phyloP scores from a whole-genome alignment of 176 grass and related monocot genomes.

The Dactylis glomerata region DNA sequence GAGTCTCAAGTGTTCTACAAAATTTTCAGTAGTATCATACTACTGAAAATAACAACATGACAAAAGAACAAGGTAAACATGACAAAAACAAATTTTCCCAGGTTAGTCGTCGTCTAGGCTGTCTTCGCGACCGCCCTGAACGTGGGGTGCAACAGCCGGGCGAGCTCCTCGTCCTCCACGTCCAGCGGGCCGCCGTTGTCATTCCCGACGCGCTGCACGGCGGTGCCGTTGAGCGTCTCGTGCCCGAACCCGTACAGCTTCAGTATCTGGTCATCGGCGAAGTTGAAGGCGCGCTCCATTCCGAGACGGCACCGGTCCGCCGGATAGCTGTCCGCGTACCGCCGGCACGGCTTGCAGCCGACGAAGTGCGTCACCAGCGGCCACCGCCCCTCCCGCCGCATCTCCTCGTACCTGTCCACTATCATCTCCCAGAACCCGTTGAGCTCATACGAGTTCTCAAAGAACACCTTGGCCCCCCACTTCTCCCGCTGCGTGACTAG shows the following conservation, averaged over 20 bases:
- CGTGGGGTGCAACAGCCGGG: constrained; percentile 56
- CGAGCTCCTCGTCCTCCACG: constrained; percentile 48
- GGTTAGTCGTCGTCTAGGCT: constrained; percentile 2
- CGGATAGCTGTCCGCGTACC: constrained; percentile 66
- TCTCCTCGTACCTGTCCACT: constrained; percentile 69
- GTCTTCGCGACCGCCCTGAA: constrained; percentile 38
- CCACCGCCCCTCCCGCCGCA: constrained; percentile 57
- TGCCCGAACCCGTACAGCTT: constrained; percentile 77
- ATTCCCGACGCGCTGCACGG: constrained; percentile 49
- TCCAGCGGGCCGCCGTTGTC: constrained; percentile 53
- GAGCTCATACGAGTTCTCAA: constrained; percentile 77
- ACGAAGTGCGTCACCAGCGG: constrained; percentile 94
- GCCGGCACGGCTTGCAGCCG: constrained; percentile 88
- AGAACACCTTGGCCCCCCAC: constrained; percentile 59
- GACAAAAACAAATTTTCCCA: neutral
- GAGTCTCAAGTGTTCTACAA: neutral
- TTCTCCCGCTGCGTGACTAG: constrained; percentile 56
- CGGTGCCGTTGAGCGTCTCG: constrained; percentile 48
- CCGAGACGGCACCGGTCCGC: constrained; percentile 49
- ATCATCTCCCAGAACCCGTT: constrained; percentile 81
- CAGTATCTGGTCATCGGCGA: constrained; percentile 83
- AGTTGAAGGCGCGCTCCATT: constrained; percentile 86
- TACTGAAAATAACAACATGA: neutral
- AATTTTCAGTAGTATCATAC: neutral
- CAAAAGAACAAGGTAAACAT: neutral